Base-by-base conservation (phyloP, 169 alveolate species). In the Cryptosporidium ryanae region DNA sequence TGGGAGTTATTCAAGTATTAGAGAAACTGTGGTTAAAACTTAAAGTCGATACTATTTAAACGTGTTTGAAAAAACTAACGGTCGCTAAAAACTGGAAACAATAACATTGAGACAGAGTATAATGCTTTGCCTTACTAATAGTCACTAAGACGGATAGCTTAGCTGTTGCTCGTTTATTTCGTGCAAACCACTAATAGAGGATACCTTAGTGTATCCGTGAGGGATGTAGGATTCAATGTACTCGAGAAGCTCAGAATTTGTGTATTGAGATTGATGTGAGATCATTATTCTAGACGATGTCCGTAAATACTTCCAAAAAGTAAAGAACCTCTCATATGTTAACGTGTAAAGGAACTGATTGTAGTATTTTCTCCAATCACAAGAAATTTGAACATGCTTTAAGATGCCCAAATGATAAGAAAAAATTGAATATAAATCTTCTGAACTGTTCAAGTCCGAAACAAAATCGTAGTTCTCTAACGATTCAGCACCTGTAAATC, bases 311-410 rank as follows among this genome's bases (percentile, higher is more conserved):
- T 68, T 64, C 83, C 83, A 68, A 23, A 50, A 68, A 27, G 50
- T 68, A 34, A 52, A 68, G 32, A 68, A 68, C 29, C 52, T 43
- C 23, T 68, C 83, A 17, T 49, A 68, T 12, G 65, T 68, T 55
- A 68, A 29, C 10, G 65, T 31, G 1, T 48, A 49, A 7, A 68
- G 25, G 18, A 68, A 68, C 13, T 68, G 55, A 15, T 50, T 12
- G 23, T 68, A 68, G 38, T 68, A 64, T 38, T 50, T 55, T 68
- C 43, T 68, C 83, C 83, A 68, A 18, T 59, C 50, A 18, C 83
- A 68, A 13, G 67, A 49, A 50, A 34, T 21, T 7, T 68, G 65
- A 31, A 48, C 15, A 21, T 52, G 83, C 38, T 29, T 68, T 49
- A 49, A 52, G 13, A 44, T 18, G 25, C 83, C 50, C 25, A 55